These are phyloP conservation scores for Phytophthora tubulina DNA, from an alignment of 352 stramenopile genomes.

Conservation along the genomic window DNA sequence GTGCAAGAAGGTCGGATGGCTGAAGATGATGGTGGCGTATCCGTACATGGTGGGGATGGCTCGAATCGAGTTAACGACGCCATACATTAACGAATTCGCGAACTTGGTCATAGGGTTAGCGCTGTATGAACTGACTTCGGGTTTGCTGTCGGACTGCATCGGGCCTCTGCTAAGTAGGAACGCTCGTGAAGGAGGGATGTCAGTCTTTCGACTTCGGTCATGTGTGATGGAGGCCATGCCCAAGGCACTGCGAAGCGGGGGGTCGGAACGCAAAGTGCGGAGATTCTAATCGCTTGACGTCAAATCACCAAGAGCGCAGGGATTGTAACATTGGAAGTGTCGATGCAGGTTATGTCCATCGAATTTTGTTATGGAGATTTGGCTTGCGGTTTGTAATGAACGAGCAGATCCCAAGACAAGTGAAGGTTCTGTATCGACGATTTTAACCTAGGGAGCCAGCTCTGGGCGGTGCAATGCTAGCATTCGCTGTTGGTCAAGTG, in stretches of 20 bases:
- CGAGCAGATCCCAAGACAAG: slow-evolving; percentile 27
- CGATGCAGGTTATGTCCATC: slow-evolving; percentile 21
- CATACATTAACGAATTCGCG: slow-evolving; percentile 81
- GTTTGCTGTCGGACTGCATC: slow-evolving; percentile 14
- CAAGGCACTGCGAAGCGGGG: slow-evolving; percentile 5
- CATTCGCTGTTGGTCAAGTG: neutral
- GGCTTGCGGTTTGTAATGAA: slow-evolving; percentile 28
- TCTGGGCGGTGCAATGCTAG: neutral
- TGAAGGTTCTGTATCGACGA: slow-evolving; percentile 1
- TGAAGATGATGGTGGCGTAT: slow-evolving; percentile 96
- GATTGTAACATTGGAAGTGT: slow-evolving; percentile 27
- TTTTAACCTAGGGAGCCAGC: too few species aligned
- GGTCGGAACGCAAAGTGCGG: slow-evolving; percentile 33
- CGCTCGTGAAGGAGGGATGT: slow-evolving; percentile 20
- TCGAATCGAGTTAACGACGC: slow-evolving; percentile 94
- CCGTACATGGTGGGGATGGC: slow-evolving; percentile 94
- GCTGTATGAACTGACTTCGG: slow-evolving; percentile 4
- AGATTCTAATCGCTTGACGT: slow-evolving; percentile 3
- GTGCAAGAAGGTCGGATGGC: slow-evolving; percentile 82
- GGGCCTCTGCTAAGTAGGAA: slow-evolving; percentile 33
- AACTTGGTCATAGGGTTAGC: slow-evolving; percentile 42
- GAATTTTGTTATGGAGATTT: slow-evolving; percentile 35
- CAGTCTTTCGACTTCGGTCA: slow-evolving; percentile 29
- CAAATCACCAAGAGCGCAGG: slow-evolving; percentile 28
- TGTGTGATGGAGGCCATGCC: slow-evolving; percentile 35